Conservation (phyloP, 352 stramenopile genomes). For the Plasmopara muralis region DNA sequence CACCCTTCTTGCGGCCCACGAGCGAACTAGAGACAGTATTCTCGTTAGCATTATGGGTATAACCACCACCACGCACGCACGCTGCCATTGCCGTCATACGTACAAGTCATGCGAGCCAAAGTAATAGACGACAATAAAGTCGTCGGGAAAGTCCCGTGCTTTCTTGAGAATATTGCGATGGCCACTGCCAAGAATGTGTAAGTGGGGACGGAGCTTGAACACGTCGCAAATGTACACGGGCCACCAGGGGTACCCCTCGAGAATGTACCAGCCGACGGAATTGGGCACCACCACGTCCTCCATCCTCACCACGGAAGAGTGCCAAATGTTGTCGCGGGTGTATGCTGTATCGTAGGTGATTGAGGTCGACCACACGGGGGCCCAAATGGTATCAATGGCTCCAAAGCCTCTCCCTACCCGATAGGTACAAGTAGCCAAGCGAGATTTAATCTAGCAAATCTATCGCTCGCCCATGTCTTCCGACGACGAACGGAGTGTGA, state of each 20-base stretch:
- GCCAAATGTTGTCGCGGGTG: neutral
- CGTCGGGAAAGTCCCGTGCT: slow-evolving; percentile 55
- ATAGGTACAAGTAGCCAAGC: no score
- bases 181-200: slow-evolving; percentile 59
- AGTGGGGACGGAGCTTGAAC: slow-evolving; percentile 57
- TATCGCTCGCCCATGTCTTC: no score
- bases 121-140: slow-evolving; percentile 80
- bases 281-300: slow-evolving; percentile 36
- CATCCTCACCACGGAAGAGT: slow-evolving; percentile 1
- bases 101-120: slow-evolving; percentile 83
- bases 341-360: no score
- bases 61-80: no score
- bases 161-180: slow-evolving; percentile 69
- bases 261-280: slow-evolving; percentile 80
- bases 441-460: no score
- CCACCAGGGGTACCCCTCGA: slow-evolving; percentile 83
- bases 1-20: slow-evolving; percentile 55
- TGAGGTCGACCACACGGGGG: neutral
- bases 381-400: neutral
- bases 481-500: slow-evolving; percentile 31
- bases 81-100: slow-evolving; percentile 5
- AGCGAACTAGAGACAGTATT: slow-evolving; percentile 28
- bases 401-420: no score
- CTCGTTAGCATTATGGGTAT: neutral
- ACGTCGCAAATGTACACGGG: slow-evolving; percentile 81